phyloP scores from a whole-genome alignment of 1,284 basidiomycete genomes.

The Ustilago cynodontis region DNA sequence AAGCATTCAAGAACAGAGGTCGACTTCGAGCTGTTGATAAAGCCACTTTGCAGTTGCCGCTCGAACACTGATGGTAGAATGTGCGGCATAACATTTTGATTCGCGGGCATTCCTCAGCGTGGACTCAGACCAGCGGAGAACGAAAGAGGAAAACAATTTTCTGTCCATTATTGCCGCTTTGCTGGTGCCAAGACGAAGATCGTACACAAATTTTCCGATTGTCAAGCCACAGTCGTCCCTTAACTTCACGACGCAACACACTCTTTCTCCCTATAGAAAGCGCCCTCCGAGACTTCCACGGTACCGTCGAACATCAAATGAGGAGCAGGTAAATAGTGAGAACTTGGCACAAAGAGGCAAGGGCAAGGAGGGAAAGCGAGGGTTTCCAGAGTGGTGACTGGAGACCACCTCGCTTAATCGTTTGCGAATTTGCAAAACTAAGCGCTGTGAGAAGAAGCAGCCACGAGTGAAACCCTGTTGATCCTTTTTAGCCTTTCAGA shows the following conservation, averaged over 20 bases:
- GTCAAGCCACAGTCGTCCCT: slow-evolving; percentile 6
- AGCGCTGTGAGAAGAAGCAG: background rate
- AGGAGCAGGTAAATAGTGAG: background rate
- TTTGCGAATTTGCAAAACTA: slow-evolving; percentile 1
- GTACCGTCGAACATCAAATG: background rate
- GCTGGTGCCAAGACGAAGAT: background rate
- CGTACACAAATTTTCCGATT: background rate
- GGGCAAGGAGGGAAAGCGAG: background rate
- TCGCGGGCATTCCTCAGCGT: background rate
- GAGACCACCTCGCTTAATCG: slow-evolving; percentile 8
- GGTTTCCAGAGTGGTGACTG: slow-evolving; percentile 1
- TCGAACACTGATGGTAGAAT: background rate
- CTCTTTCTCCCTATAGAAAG: background rate
- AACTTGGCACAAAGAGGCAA: background rate
- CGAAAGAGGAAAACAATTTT: background rate
- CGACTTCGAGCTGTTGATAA: background rate
- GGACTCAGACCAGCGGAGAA: background rate
- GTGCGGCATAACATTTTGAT: background rate
- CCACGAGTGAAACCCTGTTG: slow-evolving; percentile 15
- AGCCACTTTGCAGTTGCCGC: too few species aligned
- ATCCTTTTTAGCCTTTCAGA: background rate
- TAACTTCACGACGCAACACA: too few species aligned
- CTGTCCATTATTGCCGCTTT: background rate
- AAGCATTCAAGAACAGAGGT: too few species aligned
- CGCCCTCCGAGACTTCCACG: too few species aligned